These are phyloP conservation scores for Boletus pseudopeckii DNA, from an alignment of 768 basidiomycete genomes.

Conservation along the genomic window DNA sequence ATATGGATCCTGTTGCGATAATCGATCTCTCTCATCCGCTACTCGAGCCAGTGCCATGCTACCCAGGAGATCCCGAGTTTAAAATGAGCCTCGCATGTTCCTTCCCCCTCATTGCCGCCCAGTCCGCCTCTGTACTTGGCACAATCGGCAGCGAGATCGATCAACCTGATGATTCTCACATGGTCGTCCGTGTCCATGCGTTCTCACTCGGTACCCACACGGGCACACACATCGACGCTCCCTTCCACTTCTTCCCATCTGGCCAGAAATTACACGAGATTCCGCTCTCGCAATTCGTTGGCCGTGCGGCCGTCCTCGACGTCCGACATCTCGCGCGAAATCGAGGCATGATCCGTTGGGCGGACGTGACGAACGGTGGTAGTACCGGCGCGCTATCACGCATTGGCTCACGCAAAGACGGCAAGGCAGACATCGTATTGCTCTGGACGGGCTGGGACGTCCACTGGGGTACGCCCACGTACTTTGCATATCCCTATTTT, in stretches of 20 bases:
- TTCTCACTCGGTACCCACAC: conserved; percentile 66
- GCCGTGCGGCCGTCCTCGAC: conserved; percentile 55
- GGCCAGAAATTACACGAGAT: conserved; percentile 59
- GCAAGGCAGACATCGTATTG: conserved; percentile 42
- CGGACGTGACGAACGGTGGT: conserved; percentile 7
- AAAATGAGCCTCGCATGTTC: conserved; percentile 21
- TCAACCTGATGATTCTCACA: background rate
- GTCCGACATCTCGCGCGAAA: conserved; percentile 39
- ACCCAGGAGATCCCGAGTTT: conserved; percentile 29
- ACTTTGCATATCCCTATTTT: conserved; percentile 66
- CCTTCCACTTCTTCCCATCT: conserved; percentile 62
- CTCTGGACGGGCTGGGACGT: conserved; percentile 68
- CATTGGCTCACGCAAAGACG: conserved; percentile 25
- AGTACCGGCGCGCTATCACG: background rate
- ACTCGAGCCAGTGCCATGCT: conserved; percentile 20
- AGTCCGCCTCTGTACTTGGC: background rate
- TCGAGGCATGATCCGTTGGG: conserved; percentile 56
- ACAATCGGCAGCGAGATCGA: conserved; percentile 17
- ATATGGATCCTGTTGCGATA: conserved; percentile 17
- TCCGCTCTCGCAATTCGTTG: conserved; percentile 50
- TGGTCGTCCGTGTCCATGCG: conserved; percentile 26
- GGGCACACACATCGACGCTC: conserved; percentile 79
- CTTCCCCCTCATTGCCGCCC: conserved; percentile 5
- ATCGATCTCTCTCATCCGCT: conserved; percentile 29
- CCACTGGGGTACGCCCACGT: conserved; percentile 47